phyloP scores from a whole-genome alignment of 176 grass and related monocot genomes.

The Bromus sterilis region DNA sequence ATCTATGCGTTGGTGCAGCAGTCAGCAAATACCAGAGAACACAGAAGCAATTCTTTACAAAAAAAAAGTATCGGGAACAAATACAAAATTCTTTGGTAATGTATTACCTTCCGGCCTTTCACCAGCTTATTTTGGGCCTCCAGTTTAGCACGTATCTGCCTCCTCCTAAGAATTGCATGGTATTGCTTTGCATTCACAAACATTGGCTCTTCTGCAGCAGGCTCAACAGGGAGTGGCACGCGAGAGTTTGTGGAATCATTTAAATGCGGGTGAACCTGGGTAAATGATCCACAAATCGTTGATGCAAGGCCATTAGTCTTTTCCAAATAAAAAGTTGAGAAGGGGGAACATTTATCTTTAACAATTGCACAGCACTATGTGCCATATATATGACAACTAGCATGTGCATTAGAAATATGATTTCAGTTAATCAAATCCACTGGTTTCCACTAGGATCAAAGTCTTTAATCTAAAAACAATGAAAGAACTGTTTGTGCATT shows the following conservation, averaged over 20 bases:
- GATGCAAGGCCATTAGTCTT: neutral
- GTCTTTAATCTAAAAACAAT: neutral
- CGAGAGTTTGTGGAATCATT: constrained; percentile 31
- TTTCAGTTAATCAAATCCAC: neutral
- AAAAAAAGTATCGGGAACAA: neutral
- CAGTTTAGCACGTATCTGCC: constrained; percentile 77
- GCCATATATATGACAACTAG: neutral
- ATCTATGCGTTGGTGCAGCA: neutral
- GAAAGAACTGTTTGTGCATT: neutral
- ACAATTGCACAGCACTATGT: neutral
- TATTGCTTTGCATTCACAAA: constrained; percentile 99
- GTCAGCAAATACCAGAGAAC: constrained; percentile 5
- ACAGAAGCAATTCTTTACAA: constrained; percentile 1
- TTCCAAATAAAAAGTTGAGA: neutral
- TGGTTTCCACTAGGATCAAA: neutral
- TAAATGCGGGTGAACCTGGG: constrained; percentile 54
- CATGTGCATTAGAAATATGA: neutral
- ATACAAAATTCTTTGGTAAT: neutral
- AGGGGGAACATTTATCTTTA: neutral
- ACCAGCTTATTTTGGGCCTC: constrained; percentile 94
- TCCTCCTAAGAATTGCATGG: constrained; percentile 84
- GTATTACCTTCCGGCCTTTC: constrained; percentile 80
- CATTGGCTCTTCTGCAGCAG: constrained; percentile 72
- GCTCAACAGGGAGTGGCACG: constrained; percentile 58
- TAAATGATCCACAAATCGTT: constrained; percentile 4